Conservation (phyloP, 2,329 filamentous ascomycete genomes). For the Aspergillus sp. region DNA sequence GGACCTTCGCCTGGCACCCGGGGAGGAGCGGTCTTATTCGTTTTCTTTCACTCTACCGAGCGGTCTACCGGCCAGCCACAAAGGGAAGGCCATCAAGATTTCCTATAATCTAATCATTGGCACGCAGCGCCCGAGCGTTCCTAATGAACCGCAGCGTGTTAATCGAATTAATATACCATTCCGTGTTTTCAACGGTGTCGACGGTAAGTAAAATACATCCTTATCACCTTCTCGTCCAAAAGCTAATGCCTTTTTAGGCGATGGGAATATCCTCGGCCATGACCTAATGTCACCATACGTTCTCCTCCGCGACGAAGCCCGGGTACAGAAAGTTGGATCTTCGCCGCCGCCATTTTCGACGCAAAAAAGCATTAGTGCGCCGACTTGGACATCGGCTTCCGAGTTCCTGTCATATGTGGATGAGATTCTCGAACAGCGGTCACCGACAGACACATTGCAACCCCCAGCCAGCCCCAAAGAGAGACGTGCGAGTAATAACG, state of each 20-base stretch:
- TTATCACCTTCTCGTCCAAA: no score
- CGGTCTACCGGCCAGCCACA: constrained; percentile 83
- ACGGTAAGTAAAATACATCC: constrained; percentile 51
- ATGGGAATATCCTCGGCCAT: constrained; percentile 82
- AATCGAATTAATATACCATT: constrained; percentile 90
- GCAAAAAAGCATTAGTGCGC: constrained; percentile 28
- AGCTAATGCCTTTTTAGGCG: constrained; percentile 29
- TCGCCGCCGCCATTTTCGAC: constrained; percentile 28
- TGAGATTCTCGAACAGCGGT: constrained; percentile 53
- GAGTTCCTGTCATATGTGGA: constrained; percentile 72
- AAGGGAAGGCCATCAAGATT: constrained; percentile 89
- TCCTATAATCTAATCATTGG: constrained; percentile 84
- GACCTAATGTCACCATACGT: constrained; percentile 94
- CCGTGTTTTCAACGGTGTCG: constrained; percentile 84
- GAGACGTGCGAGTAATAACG: constrained; percentile 44
- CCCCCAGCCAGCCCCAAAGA: constrained; percentile 66
- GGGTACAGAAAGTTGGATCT: constrained; percentile 46
- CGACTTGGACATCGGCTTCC: constrained; percentile 42
- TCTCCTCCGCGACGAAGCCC: constrained; percentile 72
- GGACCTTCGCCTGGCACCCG: constrained; percentile 75
- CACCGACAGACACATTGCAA: constrained; percentile 44
- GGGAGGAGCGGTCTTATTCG: constrained; percentile 77
- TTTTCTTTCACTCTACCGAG: constrained; percentile 80
- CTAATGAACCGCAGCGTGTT: constrained; percentile 67
- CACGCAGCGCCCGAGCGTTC: constrained; percentile 72